Conservation (phyloP, 352 stramenopile genomes). For the Phytophthora meadii region DNA sequence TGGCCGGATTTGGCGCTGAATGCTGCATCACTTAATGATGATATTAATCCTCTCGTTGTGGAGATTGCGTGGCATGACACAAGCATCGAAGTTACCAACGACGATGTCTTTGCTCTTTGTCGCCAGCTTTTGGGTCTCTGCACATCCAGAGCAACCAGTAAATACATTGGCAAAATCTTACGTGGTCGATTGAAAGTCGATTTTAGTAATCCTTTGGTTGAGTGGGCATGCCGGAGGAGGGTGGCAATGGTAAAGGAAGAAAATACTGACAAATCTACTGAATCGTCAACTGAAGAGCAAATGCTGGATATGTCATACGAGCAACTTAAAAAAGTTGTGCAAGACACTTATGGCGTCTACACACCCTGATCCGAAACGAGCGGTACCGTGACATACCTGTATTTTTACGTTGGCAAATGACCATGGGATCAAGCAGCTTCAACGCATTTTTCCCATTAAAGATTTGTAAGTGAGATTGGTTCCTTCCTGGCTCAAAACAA, state of each 20-base stretch:
- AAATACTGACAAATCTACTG: background rate
- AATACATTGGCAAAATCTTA: constrained; percentile 69
- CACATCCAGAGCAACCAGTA: constrained; percentile 52
- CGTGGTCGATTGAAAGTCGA: constrained; percentile 65
- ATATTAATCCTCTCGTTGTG: constrained; percentile 54
- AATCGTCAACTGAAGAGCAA: constrained; percentile 18
- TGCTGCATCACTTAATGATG: constrained; percentile 53
- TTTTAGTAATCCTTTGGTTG: constrained; percentile 48
- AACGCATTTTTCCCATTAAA: constrained; percentile 22
- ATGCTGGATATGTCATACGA: constrained; percentile 32
- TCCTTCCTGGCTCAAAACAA: constrained; percentile 8
- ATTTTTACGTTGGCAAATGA: background rate
- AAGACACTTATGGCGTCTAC: constrained; percentile 65
- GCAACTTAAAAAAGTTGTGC: constrained; percentile 58
- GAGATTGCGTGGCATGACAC: constrained; percentile 63
- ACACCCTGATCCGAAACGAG: constrained; percentile 15
- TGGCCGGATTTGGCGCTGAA: constrained; percentile 76
- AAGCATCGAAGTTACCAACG: constrained; percentile 59
- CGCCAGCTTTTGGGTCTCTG: constrained; percentile 64
- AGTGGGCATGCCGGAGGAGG: constrained; percentile 29
- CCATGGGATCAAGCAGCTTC: constrained; percentile 20
- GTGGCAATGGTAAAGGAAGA: constrained; percentile 3
- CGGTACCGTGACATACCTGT: background rate
- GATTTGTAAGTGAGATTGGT: constrained; percentile 1
- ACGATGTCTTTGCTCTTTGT: constrained; percentile 70